A percentile compares a stretch with the other conserved stretches of the same genome.
These are phyloP conservation scores for Solanum acaule DNA, from an alignment of 257 asterid genomes.

Conservation along the genomic window DNA sequence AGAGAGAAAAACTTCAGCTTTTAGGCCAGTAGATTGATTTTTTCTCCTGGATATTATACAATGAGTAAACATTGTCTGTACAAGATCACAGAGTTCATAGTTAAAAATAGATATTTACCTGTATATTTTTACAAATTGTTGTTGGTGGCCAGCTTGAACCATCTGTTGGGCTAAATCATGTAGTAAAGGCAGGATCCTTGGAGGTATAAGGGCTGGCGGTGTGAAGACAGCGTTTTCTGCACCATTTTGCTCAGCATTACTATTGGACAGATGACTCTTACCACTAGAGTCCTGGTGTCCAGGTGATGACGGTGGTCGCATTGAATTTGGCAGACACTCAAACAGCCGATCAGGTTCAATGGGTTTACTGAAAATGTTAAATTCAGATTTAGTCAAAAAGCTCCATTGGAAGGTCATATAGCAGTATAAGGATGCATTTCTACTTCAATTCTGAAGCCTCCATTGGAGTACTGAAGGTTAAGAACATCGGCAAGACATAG, in stretches of 20 bases:
- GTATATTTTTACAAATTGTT: constrained; percentile 74
- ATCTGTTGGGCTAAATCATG: constrained; percentile 92
- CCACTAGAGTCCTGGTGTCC: constrained; percentile 49
- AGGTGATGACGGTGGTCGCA: constrained; percentile 89
- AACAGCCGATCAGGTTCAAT: constrained; percentile 96
- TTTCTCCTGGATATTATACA: not conserved
- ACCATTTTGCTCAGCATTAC: constrained; percentile 50
- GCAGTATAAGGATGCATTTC: not conserved
- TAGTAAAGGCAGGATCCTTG: constrained; percentile 86
- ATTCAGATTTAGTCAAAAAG: not conserved
- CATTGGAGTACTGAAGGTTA: not conserved
- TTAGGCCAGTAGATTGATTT: not conserved
- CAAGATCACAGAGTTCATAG: not conserved
- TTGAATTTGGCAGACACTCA: constrained; percentile 96
- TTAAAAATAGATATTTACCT: constrained; percentile 27
- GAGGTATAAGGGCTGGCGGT: constrained; percentile 86
- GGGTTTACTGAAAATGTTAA: constrained; percentile 59
- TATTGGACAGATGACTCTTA: constrained; percentile 53
- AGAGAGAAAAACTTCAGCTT: not conserved
- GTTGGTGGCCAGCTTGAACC: constrained; percentile 89
- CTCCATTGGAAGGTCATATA: not conserved
- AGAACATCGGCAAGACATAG: not conserved
- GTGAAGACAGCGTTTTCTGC: constrained; percentile 62
- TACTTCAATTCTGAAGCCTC: not conserved
- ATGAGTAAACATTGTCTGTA: not conserved